Conservation (phyloP, 2,329 filamentous ascomycete genomes). For the Emergomyces africanus region DNA sequence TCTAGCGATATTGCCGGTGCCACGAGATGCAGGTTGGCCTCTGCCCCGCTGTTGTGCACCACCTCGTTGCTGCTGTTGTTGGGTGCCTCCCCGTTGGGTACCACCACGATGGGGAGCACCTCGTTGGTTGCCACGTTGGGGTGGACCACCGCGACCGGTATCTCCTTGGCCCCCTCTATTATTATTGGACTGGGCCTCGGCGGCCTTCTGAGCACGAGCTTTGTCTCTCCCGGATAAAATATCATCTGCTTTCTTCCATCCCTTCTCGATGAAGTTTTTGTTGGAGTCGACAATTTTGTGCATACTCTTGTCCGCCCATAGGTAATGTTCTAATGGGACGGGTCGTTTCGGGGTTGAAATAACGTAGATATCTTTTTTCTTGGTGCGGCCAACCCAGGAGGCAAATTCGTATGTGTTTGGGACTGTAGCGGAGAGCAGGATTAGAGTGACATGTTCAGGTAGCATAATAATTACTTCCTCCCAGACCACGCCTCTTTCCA, state of each 20-base stretch:
- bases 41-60: constrained; percentile 41
- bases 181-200: constrained; percentile 37
- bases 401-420: constrained; percentile 97
- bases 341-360: constrained; percentile 95
- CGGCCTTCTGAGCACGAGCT: constrained; percentile 43
- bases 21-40: constrained; percentile 42
- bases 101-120: constrained; percentile 36
- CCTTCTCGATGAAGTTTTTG: constrained; percentile 80
- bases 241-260: constrained; percentile 89
- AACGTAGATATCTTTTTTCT: constrained; percentile 98
- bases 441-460: constrained; percentile 90
- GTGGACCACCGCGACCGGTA: constrained; percentile 15
- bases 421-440: constrained; percentile 88
- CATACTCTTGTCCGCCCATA: constrained; percentile 89
- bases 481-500: constrained; percentile 94
- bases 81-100: constrained; percentile 11
- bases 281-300: constrained; percentile 90
- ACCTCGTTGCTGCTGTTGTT: constrained; percentile 31
- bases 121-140: constrained; percentile 12
- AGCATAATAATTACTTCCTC: constrained; percentile 99
- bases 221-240: constrained; percentile 74
- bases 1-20: constrained; percentile 76
- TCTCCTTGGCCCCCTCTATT: constrained; percentile 42
- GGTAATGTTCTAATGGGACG: constrained; percentile 86
- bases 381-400: constrained; percentile 94